Evolutionary conservation across 2,329 filamentous ascomycete species (phyloP), one percentile per base, ranked within the genome.

Genomic region (Cladosporium sp.): DNA sequence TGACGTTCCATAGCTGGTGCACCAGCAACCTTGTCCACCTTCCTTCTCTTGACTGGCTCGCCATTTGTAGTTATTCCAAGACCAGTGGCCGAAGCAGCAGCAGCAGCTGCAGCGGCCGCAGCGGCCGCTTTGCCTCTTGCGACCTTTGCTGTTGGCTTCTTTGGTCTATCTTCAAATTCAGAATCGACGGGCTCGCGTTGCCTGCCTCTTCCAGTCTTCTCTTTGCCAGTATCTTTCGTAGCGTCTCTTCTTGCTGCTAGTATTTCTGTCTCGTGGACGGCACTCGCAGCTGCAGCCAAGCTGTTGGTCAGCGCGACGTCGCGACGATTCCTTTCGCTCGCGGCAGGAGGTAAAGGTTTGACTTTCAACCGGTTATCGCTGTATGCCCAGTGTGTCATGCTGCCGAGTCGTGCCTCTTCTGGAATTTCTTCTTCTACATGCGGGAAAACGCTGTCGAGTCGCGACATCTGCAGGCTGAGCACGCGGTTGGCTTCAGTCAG

Each of bases 301-400:
- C 84, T 92, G 71, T 93, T 91, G 47, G 88, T 88, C 26, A 90
- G 86, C 12, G 90, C 91, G 26, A 90, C 91, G 75, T 97, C 93
- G 69, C 92, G 87, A 67, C 92, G 86, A 58, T 90, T 89, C 30
- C 90, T 85, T 76, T 96, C 92, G 54, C 88, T 85, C 28, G 86
- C 82, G n/a, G 85, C 82, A 2, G 79, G 79, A 18, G 63, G 55
- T 14, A 64, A 81, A 74, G 14, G 79, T 79, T 62, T 74, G 71
- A 72, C 88, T 70, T 85, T 84, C 65, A 82, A 78, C 64, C 88
- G 85, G 70, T 94, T 90, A 74, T 94, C 91, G 24, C 92, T 91
- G 77, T 98, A 98, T 59, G 94, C 95, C 95, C 95, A 99, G 78
- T 99, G 95, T 62, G 88, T 92, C 67, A 88, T 86, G 79, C 93